Percentiles rank a stretch among this genome's conserved stretches.
These are phyloP conservation scores for Paraleonurus japonicus DNA, from an alignment of 257 asterid genomes.

Conservation along the genomic window DNA sequence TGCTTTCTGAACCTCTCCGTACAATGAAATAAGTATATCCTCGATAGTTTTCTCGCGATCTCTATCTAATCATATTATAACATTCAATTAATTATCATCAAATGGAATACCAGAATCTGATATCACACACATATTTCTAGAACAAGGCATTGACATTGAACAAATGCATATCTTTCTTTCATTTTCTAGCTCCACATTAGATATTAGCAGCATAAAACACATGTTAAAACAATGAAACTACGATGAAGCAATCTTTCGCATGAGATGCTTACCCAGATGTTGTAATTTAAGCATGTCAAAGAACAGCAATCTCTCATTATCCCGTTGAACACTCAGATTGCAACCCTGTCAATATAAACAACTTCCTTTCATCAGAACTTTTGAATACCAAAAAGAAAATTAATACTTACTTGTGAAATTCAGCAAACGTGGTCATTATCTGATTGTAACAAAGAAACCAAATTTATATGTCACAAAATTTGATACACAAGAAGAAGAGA, in stretches of 20 bases:
- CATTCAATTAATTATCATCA: not conserved
- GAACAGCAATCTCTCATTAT: conserved; percentile 63
- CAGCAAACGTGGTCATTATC: not conserved
- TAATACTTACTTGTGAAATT: not conserved
- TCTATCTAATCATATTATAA: conserved; percentile 36
- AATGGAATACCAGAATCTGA: not conserved
- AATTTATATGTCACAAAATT: not conserved
- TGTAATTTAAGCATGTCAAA: conserved; percentile 64
- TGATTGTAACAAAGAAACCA: not conserved
- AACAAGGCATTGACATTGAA: not conserved
- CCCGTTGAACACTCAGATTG: conserved; percentile 64
- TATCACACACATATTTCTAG: not conserved
- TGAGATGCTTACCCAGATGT: conserved; percentile 49
- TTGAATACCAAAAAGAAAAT: not conserved
- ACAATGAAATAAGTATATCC: conserved; percentile 50
- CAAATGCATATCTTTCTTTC: not conserved
- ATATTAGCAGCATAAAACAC: not conserved
- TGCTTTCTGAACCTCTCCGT: conserved; percentile 73
- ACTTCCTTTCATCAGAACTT: conserved; percentile 17
- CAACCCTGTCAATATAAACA: conserved; percentile 69
- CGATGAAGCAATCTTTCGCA: conserved; percentile 10
- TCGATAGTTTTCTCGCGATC: conserved; percentile 40
- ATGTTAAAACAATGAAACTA: not conserved
- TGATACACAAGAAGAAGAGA: not conserved
- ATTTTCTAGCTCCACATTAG: not conserved